Percentiles rank a stretch among this genome's conserved stretches.
These are phyloP conservation scores for Ceratocystis destructans DNA, from an alignment of 2,329 filamentous ascomycete species.

Conservation along the genomic window DNA sequence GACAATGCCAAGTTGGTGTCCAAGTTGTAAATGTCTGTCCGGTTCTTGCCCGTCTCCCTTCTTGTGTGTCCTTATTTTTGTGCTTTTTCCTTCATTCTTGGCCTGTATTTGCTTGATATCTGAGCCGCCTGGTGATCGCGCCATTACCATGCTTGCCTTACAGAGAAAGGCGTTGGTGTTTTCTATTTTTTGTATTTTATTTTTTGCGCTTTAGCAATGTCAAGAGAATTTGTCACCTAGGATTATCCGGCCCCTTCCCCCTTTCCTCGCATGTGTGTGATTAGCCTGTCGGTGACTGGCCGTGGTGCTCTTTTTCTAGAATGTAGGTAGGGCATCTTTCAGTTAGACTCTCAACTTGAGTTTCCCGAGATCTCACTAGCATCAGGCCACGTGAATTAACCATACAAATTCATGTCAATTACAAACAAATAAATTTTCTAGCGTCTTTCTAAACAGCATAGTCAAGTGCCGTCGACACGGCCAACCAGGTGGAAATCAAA, in stretches of 20 bases:
- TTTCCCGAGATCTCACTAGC: background rate
- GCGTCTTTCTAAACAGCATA: background rate
- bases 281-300: background rate
- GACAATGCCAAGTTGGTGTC: slow-evolving; percentile 47
- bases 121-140: background rate
- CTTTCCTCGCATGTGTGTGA: background rate
- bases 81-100: background rate
- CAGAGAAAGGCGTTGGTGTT: slow-evolving; percentile 5
- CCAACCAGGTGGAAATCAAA: background rate
- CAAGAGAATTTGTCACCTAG: background rate
- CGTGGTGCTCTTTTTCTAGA: background rate
- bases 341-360: background rate
- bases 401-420: background rate
- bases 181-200: background rate
- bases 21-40: slow-evolving; percentile 46
- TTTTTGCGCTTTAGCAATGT: background rate
- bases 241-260: background rate
- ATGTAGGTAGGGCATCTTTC: background rate
- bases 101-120: background rate
- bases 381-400: no score
- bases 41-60: background rate
- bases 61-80: background rate
- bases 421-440: background rate
- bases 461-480: background rate
- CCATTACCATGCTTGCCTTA: background rate